These are phyloP conservation scores for Dicorynia guianensis DNA, from an alignment of 306 rosid species.

Conservation along the genomic window DNA sequence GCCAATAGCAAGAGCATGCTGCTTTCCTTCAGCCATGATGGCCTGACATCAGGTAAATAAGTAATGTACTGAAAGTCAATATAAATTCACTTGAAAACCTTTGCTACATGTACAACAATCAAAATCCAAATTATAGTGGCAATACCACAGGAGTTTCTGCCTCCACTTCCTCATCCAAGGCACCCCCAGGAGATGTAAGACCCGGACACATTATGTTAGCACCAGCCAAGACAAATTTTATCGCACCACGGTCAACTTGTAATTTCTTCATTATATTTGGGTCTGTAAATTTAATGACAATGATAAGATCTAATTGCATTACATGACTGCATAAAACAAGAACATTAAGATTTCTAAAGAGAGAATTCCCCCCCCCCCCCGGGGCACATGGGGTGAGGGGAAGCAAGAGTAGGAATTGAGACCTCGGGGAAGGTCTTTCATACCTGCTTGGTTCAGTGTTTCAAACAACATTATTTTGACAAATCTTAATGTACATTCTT, in stretches of 20 bases:
- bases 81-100: conserved; percentile 31
- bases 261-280: conserved; percentile 91
- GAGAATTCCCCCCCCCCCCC: no score
- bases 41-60: conserved; percentile 70
- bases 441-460: no score
- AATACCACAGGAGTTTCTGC: conserved; percentile 95
- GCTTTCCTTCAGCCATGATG: conserved; percentile 99
- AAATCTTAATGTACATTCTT: no score
- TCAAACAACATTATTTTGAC: no score
- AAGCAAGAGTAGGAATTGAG: no score
- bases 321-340: not conserved
- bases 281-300: conserved; percentile 59
- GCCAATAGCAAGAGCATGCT: conserved; percentile 98
- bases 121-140: conserved; percentile 5
- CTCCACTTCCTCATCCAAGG: conserved; percentile 83
- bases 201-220: conserved; percentile 99
- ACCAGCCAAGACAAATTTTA: conserved; percentile 91
- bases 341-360: no score
- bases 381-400: no score
- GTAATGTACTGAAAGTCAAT: conserved; percentile 30
- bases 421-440: no score
- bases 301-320: not conserved
- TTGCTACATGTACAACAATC: conserved; percentile 18
- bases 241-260: conserved; percentile 96
- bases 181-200: conserved; percentile 95